A percentile compares a stretch with the other conserved stretches of the same genome.
phyloP scores from a whole-genome alignment of 352 stramenopile species.

The Globisporangium paddicum region DNA sequence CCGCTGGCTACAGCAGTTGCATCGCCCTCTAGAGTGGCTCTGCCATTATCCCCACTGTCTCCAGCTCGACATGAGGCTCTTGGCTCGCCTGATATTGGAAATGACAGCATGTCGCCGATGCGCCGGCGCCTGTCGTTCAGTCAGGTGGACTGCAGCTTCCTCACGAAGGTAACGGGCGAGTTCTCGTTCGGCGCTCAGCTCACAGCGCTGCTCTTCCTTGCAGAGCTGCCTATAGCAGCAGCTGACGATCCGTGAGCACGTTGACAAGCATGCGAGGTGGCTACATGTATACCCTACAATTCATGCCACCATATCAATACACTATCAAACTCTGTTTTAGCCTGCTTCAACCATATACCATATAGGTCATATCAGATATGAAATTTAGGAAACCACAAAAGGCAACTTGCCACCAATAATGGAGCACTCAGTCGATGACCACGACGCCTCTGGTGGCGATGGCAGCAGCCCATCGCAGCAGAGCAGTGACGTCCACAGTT shows the following conservation, averaged over 20 bases:
- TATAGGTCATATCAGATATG: too few relatives aligned
- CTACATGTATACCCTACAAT: too few relatives aligned
- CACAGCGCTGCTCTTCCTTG: slow-evolving; percentile 39
- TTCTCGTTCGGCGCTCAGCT: slow-evolving; percentile 43
- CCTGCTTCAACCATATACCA: too few relatives aligned
- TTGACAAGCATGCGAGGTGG: too few relatives aligned
- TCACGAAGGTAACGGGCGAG: slow-evolving; percentile 24
- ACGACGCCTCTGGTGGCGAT: not conserved
- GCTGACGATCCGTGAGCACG: too few relatives aligned
- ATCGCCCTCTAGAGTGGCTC: slow-evolving; percentile 1
- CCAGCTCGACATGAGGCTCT: not conserved
- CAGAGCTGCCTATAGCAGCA: not conserved
- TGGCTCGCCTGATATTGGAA: not conserved
- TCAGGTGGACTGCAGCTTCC: slow-evolving; percentile 24
- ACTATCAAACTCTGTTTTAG: too few relatives aligned
- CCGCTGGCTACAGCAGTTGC: slow-evolving; percentile 5
- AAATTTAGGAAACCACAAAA: too few relatives aligned
- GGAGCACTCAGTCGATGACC: too few relatives aligned
- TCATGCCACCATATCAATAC: too few relatives aligned
- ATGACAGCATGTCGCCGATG: not conserved
- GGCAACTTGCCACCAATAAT: not conserved
- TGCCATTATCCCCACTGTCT: not conserved
- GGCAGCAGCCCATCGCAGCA: not conserved
- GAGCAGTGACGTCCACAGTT: not conserved
- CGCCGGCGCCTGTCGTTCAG: slow-evolving; percentile 23